Percentiles rank a stretch among this genome's conserved stretches.
These are phyloP conservation scores for Massariosphaeria phaeospora DNA, from an alignment of 495 filamentous ascomycete genomes.

Conservation along the genomic window DNA sequence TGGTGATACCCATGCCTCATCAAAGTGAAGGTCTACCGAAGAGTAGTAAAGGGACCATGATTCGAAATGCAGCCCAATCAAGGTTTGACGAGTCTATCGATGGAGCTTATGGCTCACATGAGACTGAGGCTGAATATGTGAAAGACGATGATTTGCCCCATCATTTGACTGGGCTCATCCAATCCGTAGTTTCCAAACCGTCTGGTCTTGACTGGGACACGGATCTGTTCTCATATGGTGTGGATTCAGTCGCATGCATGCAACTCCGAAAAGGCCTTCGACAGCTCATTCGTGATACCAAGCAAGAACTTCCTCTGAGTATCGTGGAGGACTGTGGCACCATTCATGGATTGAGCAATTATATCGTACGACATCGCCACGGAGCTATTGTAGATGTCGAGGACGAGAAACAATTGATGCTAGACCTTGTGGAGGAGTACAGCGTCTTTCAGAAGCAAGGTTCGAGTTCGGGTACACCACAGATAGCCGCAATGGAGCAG, in stretches of 20 bases:
- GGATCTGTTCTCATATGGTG: slow-evolving; percentile 52
- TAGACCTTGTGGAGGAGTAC: slow-evolving; percentile 40
- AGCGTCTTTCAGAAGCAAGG: slow-evolving; percentile 27
- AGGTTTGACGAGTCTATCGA: slow-evolving; percentile 43
- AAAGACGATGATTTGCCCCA: slow-evolving; percentile 37
- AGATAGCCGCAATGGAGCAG: no score
- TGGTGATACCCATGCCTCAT: slow-evolving; percentile 43
- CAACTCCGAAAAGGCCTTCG: slow-evolving; percentile 47
- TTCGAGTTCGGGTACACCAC: neutral
- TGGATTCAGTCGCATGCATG: slow-evolving; percentile 53
- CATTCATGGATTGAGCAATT: slow-evolving; percentile 36
- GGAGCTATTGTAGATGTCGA: neutral
- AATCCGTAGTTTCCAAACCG: slow-evolving; percentile 32
- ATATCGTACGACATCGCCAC: slow-evolving; percentile 22
- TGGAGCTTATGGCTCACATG: slow-evolving; percentile 36
- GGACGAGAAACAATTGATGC: slow-evolving; percentile 33
- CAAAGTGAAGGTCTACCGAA: slow-evolving; percentile 40
- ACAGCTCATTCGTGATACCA: slow-evolving; percentile 42
- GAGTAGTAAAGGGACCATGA: slow-evolving; percentile 52
- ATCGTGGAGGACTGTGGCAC: slow-evolving; percentile 51
- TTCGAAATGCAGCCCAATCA: slow-evolving; percentile 45
- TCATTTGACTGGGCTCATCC: slow-evolving; percentile 33
- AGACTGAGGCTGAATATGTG: neutral
- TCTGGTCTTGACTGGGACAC: slow-evolving; percentile 33
- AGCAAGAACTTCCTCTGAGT: slow-evolving; percentile 38